Evolutionary conservation across 805 yeast genomes (phyloP), one percentile per base, ranked within the genome.

Genomic region (Barnettozyma botsteinii): DNA sequence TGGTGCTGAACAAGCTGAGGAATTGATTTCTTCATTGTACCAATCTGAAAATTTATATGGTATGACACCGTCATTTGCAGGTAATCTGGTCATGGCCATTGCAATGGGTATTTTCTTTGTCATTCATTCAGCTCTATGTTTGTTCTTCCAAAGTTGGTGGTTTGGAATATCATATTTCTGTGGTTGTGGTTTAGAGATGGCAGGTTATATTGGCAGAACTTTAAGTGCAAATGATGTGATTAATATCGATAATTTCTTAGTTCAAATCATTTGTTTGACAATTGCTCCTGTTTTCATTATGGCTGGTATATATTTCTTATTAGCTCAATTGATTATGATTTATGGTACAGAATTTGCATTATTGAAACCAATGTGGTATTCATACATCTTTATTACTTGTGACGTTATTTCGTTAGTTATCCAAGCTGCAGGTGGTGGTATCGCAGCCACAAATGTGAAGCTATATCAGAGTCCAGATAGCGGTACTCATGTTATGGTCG

Each of bases 231-330:
- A 55, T 32, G 55, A 72, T 47, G 55, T 59, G 2, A 28, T 46
- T 13, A 52, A 61, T 27, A 47, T 61, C 30, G 57, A 69, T 37
- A 63, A 68, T 22, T 87, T 69, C 53, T 53, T 82, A 31, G 61
- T 79, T 51, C 94, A 87, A 58, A 72, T 81, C 47, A 72, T 79
- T 40, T 69, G 80, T 51, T 62, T 86, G 41, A 85, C 91, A 4
- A 60, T 87, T 35, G 91, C 86, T 0, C 96, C 96, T 0, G 86
- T 85, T 17, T 82, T 87, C 57, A 66, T 84, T 33, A 82, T 85
- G 85, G 96, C 84, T 4, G 95, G 91, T 2, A 67, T 87, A 3
- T 88, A 87, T 61, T 81, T 72, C 48, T 66, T 79, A 39, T 61
- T 87, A 47, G 87, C 83, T 6, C 82, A 85, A 59, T 50, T 82